Percentiles rank a stretch among this genome's conserved stretches.
Conservation (phyloP, 306 rosid genomes). For the Nissolia schottii region DNA sequence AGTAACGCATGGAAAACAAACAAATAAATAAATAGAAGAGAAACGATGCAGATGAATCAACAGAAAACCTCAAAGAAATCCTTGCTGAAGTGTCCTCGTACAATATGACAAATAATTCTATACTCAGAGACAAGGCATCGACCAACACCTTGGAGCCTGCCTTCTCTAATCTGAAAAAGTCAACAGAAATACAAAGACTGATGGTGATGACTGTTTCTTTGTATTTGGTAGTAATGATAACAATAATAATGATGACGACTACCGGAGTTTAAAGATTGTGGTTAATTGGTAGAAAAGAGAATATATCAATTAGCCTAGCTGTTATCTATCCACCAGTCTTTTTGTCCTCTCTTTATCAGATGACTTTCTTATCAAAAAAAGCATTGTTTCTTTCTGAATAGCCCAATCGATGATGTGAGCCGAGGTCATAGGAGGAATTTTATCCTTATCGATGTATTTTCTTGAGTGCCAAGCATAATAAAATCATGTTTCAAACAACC, state of each 20-base stretch:
- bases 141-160: slow-evolving; percentile 74
- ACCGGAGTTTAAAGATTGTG: neutral
- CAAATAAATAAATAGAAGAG: neutral
- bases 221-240: neutral
- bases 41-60: neutral
- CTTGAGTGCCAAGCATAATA: too few relatives aligned
- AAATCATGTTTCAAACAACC: too few relatives aligned
- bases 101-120: slow-evolving; percentile 72
- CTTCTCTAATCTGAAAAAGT: slow-evolving; percentile 64
- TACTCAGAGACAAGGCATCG: slow-evolving; percentile 82
- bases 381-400: too few relatives aligned
- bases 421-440: too few relatives aligned
- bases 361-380: too few relatives aligned
- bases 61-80: slow-evolving; percentile 77
- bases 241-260: neutral
- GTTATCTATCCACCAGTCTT: too few relatives aligned
- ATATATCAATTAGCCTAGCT: neutral
- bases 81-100: slow-evolving; percentile 74
- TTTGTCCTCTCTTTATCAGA: too few relatives aligned
- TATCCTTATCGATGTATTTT: too few relatives aligned
- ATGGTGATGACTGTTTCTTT: too few relatives aligned
- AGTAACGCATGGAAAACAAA: slow-evolving; percentile 21
- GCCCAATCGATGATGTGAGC: too few relatives aligned
- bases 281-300: neutral
- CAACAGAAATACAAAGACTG: neutral